phyloP scores from a whole-genome alignment of 805 yeast species.

The Starmerella tilneyi region DNA sequence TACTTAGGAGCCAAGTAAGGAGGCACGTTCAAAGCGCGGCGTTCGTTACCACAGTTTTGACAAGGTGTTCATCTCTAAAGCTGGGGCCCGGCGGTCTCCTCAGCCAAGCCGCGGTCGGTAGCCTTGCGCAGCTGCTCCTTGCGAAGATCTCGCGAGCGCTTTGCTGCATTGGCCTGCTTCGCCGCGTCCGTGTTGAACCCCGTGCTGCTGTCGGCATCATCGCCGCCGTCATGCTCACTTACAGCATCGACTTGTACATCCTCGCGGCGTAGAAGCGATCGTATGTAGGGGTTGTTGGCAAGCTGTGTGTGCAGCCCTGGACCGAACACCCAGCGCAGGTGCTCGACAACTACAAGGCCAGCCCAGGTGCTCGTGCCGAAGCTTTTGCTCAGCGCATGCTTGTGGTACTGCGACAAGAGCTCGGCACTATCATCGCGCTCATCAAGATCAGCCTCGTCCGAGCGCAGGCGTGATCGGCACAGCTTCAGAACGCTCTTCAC shows the following conservation, averaged over 20 bases:
- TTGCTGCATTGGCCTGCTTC: conserved; percentile 4
- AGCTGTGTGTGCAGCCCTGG: conserved; percentile 32
- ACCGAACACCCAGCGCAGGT: conserved; percentile 32
- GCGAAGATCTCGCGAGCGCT: conserved; percentile 15
- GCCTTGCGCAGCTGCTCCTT: conserved; percentile 19
- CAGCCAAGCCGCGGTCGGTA: conserved; percentile 12
- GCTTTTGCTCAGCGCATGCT: conserved; percentile 17
- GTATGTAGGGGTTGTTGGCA: conserved; percentile 29
- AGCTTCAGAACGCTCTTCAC: conserved; percentile 48
- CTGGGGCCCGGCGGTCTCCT: no score
- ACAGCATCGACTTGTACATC: conserved; percentile 18
- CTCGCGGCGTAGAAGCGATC: conserved; percentile 20
- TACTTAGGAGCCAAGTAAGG: no score
- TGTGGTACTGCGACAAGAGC: conserved; percentile 18
- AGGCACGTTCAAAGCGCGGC: no score
- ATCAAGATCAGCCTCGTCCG: background rate
- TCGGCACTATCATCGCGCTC: conserved; percentile 19
- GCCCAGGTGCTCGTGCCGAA: conserved; percentile 31
- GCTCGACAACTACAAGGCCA: conserved; percentile 29
- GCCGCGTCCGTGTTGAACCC: background rate
- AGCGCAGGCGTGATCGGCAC: conserved; percentile 37
- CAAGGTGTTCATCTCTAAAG: no score
- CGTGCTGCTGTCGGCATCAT: background rate
- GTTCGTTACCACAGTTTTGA: no score
- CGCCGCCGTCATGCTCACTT: background rate